Percentiles rank a stretch among this genome's conserved stretches.
These are phyloP conservation scores for Lolium perenne DNA, from an alignment of 176 grass and related monocot species.

Conservation along the genomic window DNA sequence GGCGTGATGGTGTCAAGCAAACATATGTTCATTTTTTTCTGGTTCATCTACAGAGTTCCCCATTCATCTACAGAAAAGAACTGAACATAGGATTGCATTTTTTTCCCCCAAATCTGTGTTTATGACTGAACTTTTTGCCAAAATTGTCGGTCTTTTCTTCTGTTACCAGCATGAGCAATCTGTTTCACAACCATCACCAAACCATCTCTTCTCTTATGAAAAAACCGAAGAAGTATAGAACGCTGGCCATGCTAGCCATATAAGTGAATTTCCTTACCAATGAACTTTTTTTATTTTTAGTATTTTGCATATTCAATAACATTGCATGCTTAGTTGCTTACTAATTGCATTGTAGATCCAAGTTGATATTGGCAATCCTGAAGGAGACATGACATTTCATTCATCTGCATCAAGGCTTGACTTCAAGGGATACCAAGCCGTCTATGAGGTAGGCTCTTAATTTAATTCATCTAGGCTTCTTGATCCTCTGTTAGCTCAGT, in stretches of 20 bases:
- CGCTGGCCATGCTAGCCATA: slow-evolving; percentile 16
- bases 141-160: not conserved
- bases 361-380: slow-evolving; percentile 76
- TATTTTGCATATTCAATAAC: slow-evolving; percentile 9
- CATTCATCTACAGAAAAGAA: not conserved
- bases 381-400: slow-evolving; percentile 69
- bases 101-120: not conserved
- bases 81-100: not conserved
- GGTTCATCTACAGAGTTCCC: not conserved
- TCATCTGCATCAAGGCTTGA: slow-evolving; percentile 70
- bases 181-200: not conserved
- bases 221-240: not conserved
- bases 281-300: slow-evolving; percentile 12
- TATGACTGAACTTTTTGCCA: slow-evolving; percentile 2
- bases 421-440: slow-evolving; percentile 82
- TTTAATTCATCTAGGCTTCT: slow-evolving; percentile 40
- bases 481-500: not conserved
- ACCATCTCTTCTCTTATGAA: not conserved
- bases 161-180: slow-evolving; percentile 18
- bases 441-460: slow-evolving; percentile 69
- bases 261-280: not conserved
- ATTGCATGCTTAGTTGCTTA: slow-evolving; percentile 31
- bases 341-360: slow-evolving; percentile 70
- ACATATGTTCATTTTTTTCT: not conserved
- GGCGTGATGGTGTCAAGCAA: not conserved